phyloP scores from a whole-genome alignment of 2,329 filamentous ascomycete genomes.

The Chaetomiaceae sp. region DNA sequence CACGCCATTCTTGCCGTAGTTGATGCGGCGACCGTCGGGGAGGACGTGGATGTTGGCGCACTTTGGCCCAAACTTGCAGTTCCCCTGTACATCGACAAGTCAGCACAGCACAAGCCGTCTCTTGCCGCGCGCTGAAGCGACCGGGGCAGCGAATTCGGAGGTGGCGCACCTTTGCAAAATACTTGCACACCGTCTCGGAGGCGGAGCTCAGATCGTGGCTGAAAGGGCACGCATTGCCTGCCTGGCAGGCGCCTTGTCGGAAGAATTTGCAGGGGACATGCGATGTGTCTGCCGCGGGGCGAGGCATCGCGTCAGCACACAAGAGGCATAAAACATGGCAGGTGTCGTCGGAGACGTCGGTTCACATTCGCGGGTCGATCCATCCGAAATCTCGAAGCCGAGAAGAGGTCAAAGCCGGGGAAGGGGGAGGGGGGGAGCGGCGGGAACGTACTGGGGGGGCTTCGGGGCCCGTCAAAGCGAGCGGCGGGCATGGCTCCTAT shows the following conservation, averaged over 20 bases:
- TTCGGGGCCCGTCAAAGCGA: slow-evolving; percentile 56
- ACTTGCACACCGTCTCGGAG: slow-evolving; percentile 91
- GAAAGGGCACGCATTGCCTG: slow-evolving; percentile 92
- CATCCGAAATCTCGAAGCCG: too few relatives aligned
- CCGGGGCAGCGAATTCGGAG: not conserved
- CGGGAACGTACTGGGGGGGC: slow-evolving; percentile 57
- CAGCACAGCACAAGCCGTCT: too few relatives aligned
- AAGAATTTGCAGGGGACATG: slow-evolving; percentile 99
- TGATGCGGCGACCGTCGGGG: slow-evolving; percentile 87
- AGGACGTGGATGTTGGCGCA: slow-evolving; percentile 96
- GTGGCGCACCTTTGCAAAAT: slow-evolving; percentile 83
- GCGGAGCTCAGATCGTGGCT: slow-evolving; percentile 85
- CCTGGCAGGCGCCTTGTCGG: slow-evolving; percentile 91
- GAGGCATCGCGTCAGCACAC: not conserved
- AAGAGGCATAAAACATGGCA: too few relatives aligned
- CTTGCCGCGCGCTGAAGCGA: too few relatives aligned
- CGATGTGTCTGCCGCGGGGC: slow-evolving; percentile 66
- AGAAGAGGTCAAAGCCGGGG: not conserved
- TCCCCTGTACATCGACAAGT: slow-evolving; percentile 58
- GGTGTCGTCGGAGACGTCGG: too few relatives aligned
- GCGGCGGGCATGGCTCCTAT: slow-evolving; percentile 35
- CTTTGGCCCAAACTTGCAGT: slow-evolving; percentile 98
- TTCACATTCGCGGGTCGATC: too few relatives aligned
- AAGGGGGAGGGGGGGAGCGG: not conserved
- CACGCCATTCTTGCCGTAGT: slow-evolving; percentile 67